A percentile compares a stretch with the other conserved stretches of the same genome.
phyloP scores from a whole-genome alignment of 768 basidiomycete genomes.

The Termitomyces sp. region DNA sequence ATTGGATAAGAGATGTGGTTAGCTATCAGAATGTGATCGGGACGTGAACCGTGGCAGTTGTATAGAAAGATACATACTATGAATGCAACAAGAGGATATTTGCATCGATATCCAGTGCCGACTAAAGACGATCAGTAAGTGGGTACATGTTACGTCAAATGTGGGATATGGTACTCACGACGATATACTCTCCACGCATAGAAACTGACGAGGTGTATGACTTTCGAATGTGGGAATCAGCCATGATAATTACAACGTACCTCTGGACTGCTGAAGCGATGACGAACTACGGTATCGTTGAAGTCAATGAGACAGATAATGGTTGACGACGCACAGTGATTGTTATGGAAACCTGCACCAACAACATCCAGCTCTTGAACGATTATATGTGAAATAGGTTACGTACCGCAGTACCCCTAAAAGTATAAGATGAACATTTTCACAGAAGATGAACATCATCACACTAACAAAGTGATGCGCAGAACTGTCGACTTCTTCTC shows the following conservation, averaged over 20 bases:
- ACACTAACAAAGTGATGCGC: neutral
- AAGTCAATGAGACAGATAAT: neutral
- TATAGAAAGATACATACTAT: neutral
- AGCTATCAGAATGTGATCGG: neutral
- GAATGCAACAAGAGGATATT: neutral
- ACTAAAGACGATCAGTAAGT: neutral
- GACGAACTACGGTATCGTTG: neutral
- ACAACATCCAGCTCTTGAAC: neutral
- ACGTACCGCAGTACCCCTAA: neutral
- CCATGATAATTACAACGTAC: no score
- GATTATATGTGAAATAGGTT: neutral
- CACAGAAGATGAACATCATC: no score
- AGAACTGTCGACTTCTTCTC: neutral
- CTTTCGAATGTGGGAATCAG: neutral
- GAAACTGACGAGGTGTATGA: neutral
- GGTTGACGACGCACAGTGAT: neutral
- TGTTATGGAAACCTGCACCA: neutral
- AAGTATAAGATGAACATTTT: neutral
- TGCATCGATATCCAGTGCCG: neutral
- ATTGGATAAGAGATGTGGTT: neutral
- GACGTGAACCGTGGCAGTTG: neutral
- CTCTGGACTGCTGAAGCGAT: neutral
- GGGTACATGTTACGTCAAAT: neutral
- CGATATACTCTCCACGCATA: neutral
- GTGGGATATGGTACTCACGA: neutral